Conservation (phyloP, 805 yeast genomes). For the Starmerella geochares region DNA sequence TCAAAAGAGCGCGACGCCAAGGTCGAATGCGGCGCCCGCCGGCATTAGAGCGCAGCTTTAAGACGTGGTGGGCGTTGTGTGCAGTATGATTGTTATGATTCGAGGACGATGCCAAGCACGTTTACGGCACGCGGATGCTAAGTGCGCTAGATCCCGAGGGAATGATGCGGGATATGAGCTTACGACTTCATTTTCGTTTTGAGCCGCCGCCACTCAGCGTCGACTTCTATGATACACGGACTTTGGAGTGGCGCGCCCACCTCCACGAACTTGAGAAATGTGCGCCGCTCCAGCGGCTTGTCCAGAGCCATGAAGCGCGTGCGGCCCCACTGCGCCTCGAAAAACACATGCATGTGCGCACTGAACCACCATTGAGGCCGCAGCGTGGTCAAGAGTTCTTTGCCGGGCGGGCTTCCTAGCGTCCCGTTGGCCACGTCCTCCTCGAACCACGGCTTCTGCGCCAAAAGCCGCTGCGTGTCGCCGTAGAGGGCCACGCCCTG, state of each 20-base stretch:
- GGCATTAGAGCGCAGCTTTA: too few species aligned
- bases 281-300: slow-evolving; percentile 62
- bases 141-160: too few species aligned
- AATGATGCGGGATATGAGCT: too few species aligned
- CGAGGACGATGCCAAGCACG: too few species aligned
- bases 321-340: slow-evolving; percentile 47
- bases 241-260: slow-evolving; percentile 10
- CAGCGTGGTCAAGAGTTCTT: slow-evolving; percentile 42
- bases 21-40: too few species aligned
- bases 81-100: too few species aligned
- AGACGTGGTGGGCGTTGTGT: too few species aligned
- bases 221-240: neutral
- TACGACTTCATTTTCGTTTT: neutral
- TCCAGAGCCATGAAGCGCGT: slow-evolving; percentile 66
- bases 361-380: slow-evolving; percentile 73
- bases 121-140: too few species aligned
- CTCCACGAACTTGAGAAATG: slow-evolving; percentile 45
- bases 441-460: slow-evolving; percentile 55
- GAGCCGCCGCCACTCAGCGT: neutral
- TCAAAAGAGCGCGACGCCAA: too few species aligned
- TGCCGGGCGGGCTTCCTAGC: slow-evolving; percentile 54
- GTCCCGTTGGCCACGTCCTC: slow-evolving; percentile 48
- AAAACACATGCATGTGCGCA: slow-evolving; percentile 78
- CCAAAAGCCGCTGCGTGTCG: slow-evolving; percentile 40
- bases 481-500: slow-evolving; percentile 63